Evolutionary conservation across 73 alveolate genomes (phyloP), one percentile per base, ranked within the genome.

Genomic region (Tetrahymena thermophila): DNA sequence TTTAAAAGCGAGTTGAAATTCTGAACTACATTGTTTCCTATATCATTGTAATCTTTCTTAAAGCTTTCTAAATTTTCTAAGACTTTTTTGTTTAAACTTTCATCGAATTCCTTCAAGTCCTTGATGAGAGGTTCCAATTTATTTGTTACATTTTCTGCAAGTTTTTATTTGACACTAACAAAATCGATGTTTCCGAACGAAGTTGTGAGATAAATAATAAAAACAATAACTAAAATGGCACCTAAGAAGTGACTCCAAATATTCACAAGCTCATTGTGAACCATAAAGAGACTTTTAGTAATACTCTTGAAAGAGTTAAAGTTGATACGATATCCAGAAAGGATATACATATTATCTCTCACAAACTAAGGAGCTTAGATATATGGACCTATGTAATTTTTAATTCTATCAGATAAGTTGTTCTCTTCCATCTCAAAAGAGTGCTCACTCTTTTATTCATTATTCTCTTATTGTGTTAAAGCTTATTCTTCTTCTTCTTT

Each of bases 191-290:
- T 71, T 28, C 89, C 89, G 23, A 71, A 71, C 4, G 89, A 71
- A 71, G 89, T 71, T 19, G 89, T 71, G 13, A 95, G 85, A 35
- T 95, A 95, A 17, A 95, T 35, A 16, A 95, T 85, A 43, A 95
- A 50, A 28, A 95, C n/a, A 43, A 95, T 31, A 35, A 94, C 94
- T 16, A 95, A 43, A 35, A 95, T 84, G 25, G 97, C 97, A 31
- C 99, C 99, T 85, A 98, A 85, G 25, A 98, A 50, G 94, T 98
- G 99, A 83, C 98, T 97, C 99, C 99, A 98, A 50, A 98, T 97
- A 96, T 98, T 98, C 56, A 98, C 96, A 23, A 98, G 96, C 96
- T 98, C 99, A 96, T 98, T 98, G 94, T 98, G 99, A n/a, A 96
- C 96, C 96, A 94, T 95, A 93, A 98, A 98, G 50, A 98, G 95